A percentile compares a stretch with the other conserved stretches of the same genome.
phyloP scores from a whole-genome alignment of 2,329 filamentous ascomycete species.

The Diaporthe vaccinii region DNA sequence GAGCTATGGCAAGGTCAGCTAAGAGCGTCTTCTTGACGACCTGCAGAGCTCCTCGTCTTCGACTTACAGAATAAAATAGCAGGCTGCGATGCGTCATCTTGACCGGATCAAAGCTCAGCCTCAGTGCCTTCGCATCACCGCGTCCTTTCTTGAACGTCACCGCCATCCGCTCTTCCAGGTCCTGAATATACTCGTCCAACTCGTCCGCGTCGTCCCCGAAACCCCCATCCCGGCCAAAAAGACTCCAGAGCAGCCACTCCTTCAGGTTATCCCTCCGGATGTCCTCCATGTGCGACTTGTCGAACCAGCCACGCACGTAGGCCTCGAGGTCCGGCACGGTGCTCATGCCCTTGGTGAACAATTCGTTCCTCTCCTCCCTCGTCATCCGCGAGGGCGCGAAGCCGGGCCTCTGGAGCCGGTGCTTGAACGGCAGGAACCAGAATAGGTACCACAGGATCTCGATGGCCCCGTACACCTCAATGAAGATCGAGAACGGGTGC shows the following conservation, averaged over 20 bases:
- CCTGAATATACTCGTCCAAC: slow-evolving; percentile 40
- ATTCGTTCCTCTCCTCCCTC: slow-evolving; percentile 36
- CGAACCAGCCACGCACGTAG: slow-evolving; percentile 43
- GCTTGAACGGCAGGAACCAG: slow-evolving; percentile 43
- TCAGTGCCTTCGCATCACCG: slow-evolving; percentile 41
- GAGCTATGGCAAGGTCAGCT: not conserved
- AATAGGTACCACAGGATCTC: slow-evolving; percentile 43
- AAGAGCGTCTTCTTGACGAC: not conserved
- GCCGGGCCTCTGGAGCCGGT: slow-evolving; percentile 40
- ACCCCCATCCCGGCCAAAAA: slow-evolving; percentile 38
- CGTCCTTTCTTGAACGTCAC: slow-evolving; percentile 36
- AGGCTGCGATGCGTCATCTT: slow-evolving; percentile 40
- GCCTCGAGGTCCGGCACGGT: slow-evolving; percentile 39
- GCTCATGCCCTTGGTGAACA: slow-evolving; percentile 33
- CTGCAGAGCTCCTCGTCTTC: not conserved
- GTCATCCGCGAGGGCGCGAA: slow-evolving; percentile 20
- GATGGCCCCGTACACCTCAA: slow-evolving; percentile 43
- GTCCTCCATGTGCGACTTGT: slow-evolving; percentile 41
- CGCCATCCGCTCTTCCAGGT: slow-evolving; percentile 27
- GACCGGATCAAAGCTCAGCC: slow-evolving; percentile 42
- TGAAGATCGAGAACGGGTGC: slow-evolving; percentile 45
- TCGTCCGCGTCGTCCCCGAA: slow-evolving; percentile 36
- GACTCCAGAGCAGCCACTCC: slow-evolving; percentile 44
- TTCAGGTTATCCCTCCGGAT: slow-evolving; percentile 43
- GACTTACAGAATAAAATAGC: slow-evolving; percentile 36